phyloP scores from a whole-genome alignment of 768 basidiomycete species.

The Suillus subaureus region DNA sequence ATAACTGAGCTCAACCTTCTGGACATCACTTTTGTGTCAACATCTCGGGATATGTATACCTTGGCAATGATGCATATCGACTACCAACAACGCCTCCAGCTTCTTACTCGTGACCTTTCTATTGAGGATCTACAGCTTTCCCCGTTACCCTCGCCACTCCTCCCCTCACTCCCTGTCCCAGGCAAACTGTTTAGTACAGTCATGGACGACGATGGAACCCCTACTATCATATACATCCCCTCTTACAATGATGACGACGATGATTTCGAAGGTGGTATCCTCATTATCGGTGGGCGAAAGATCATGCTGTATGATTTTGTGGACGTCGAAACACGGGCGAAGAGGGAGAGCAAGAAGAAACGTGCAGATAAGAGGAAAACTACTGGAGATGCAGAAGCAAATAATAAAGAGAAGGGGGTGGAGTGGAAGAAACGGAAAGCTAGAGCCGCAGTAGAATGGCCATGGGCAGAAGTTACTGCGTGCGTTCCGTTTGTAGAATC shows the following conservation, averaged over 20 bases:
- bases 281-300: slow-evolving; percentile 70
- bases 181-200: slow-evolving; percentile 41
- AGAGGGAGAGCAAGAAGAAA: slow-evolving; percentile 56
- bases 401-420: slow-evolving; percentile 50
- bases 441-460: slow-evolving; percentile 65
- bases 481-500: slow-evolving; percentile 36
- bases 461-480: slow-evolving; percentile 74
- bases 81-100: slow-evolving; percentile 60
- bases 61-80: slow-evolving; percentile 74
- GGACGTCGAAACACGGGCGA: slow-evolving; percentile 47
- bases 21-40: slow-evolving; percentile 60
- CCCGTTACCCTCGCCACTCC: slow-evolving; percentile 45
- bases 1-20: slow-evolving; percentile 70
- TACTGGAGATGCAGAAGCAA: slow-evolving; percentile 44
- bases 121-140: slow-evolving; percentile 48
- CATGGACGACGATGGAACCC: slow-evolving; percentile 36
- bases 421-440: slow-evolving; percentile 58
- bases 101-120: slow-evolving; percentile 60
- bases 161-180: slow-evolving; percentile 58
- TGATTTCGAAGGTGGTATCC: slow-evolving; percentile 61
- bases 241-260: slow-evolving; percentile 24
- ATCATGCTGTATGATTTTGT: slow-evolving; percentile 64
- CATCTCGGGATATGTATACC: slow-evolving; percentile 42
- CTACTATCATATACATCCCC: slow-evolving; percentile 43
- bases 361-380: slow-evolving; percentile 54